Evolutionary conservation across 352 stramenopile species (phyloP).

Genomic region (Phytophthora rubi): DNA sequence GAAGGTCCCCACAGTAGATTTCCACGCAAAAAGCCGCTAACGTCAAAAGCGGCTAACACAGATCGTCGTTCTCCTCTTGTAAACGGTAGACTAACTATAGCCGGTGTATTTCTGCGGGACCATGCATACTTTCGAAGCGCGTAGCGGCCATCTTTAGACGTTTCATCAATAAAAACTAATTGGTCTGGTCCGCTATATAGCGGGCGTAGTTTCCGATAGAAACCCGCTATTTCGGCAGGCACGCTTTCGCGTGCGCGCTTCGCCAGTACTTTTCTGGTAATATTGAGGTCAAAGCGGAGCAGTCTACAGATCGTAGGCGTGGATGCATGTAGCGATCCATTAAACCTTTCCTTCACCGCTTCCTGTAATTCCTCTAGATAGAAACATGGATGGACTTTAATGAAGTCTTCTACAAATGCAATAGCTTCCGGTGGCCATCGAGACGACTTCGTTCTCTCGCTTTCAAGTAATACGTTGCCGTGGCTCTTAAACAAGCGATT

Average conservation of each 20-base stretch:
- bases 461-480: neutral
- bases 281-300: neutral
- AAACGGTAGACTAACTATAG: neutral
- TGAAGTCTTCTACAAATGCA: neutral
- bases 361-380: neutral
- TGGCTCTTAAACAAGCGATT: neutral
- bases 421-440: neutral
- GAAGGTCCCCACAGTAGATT: neutral
- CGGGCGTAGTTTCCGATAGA: neutral
- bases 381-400: neutral
- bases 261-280: conserved; percentile 1
- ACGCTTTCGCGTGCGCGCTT: conserved; percentile 2
- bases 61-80: neutral
- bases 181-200: conserved; percentile 1
- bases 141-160: neutral
- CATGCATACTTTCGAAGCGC: neutral
- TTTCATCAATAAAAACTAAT: conserved; percentile 12
- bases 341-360: neutral
- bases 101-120: conserved; percentile 1
- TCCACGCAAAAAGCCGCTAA: neutral
- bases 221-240: neutral
- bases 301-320: neutral
- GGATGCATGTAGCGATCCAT: neutral
- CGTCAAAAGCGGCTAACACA: neutral
- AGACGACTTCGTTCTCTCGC: neutral